Conservation (phyloP, 495 filamentous ascomycete species). For the Xylaria grammica region DNA sequence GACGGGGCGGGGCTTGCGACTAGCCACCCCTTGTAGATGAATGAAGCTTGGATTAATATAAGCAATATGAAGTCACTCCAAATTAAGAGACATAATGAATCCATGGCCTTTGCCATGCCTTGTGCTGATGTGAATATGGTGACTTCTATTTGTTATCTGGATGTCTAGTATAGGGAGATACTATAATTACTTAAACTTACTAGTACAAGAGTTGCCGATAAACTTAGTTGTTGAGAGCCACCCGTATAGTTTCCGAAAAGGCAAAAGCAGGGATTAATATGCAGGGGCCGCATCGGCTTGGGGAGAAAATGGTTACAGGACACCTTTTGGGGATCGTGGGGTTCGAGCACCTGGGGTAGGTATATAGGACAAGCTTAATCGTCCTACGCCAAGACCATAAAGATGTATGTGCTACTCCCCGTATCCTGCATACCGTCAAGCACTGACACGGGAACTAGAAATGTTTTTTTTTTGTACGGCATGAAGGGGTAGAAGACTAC, state of each 20-base stretch:
- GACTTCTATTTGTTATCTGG: not conserved
- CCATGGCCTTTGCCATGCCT: not conserved
- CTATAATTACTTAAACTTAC: too few relatives aligned
- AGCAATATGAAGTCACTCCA: not conserved
- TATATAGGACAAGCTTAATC: not conserved
- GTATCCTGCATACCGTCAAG: not conserved
- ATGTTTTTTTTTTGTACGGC: not conserved
- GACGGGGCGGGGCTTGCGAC: not conserved
- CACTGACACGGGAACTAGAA: not conserved
- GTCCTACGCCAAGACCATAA: slow-evolving; percentile 15
- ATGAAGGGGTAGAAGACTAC: not conserved
- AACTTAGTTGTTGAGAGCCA: not conserved
- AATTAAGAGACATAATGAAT: not conserved
- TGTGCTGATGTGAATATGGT: not conserved
- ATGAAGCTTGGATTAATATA: not conserved
- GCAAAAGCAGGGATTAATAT: slow-evolving; percentile 16
- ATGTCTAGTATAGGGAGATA: not conserved
- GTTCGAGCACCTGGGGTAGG: not conserved
- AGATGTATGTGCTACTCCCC: not conserved
- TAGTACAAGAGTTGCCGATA: not conserved
- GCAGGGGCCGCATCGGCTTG: slow-evolving; percentile 2
- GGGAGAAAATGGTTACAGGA: slow-evolving; percentile 4
- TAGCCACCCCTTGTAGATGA: not conserved
- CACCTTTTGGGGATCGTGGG: not conserved
- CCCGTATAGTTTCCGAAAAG: not conserved